Conservation (phyloP, 2,329 filamentous ascomycete species). For the Colletotrichum karsti region DNA sequence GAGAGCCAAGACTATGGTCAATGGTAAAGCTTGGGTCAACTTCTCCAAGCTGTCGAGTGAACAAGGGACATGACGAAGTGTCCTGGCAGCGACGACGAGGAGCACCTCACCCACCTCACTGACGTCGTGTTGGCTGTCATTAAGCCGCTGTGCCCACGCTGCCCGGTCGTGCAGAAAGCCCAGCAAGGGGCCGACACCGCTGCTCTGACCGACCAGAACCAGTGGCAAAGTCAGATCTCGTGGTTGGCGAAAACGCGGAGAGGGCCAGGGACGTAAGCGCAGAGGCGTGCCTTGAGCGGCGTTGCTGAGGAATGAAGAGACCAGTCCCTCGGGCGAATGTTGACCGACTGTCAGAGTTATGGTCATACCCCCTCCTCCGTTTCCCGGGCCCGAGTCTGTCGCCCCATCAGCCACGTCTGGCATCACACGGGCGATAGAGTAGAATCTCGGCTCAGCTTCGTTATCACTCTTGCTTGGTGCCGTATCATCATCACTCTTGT, state of each 20-base stretch:
- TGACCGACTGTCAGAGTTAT: slow-evolving; percentile 16
- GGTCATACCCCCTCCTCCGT: neutral
- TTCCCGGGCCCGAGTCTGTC: neutral
- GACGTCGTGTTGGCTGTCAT: neutral
- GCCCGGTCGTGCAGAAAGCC: slow-evolving; percentile 22
- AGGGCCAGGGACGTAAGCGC: slow-evolving; percentile 20
- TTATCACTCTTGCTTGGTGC: neutral
- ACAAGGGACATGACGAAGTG: slow-evolving; percentile 18
- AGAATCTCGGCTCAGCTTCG: slow-evolving; percentile 21
- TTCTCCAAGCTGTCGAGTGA: slow-evolving; percentile 2
- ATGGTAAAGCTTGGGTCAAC: neutral
- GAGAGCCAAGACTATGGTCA: slow-evolving; percentile 13
- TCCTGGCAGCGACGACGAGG: slow-evolving; percentile 10
- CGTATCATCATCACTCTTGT: neutral
- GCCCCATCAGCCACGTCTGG: neutral
- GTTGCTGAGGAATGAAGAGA: slow-evolving; percentile 10
- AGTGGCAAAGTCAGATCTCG: slow-evolving; percentile 5
- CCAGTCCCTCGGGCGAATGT: slow-evolving; percentile 18
- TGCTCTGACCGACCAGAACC: slow-evolving; percentile 11
- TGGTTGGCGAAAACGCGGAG: slow-evolving; percentile 16
- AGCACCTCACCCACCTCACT: neutral
- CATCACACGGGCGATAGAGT: slow-evolving; percentile 17
- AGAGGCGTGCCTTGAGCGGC: slow-evolving; percentile 2
- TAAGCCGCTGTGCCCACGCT: neutral
- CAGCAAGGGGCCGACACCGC: slow-evolving; percentile 8